Conservation (phyloP, 2,329 filamentous ascomycete genomes). For the Fusarium sublunatum region DNA sequence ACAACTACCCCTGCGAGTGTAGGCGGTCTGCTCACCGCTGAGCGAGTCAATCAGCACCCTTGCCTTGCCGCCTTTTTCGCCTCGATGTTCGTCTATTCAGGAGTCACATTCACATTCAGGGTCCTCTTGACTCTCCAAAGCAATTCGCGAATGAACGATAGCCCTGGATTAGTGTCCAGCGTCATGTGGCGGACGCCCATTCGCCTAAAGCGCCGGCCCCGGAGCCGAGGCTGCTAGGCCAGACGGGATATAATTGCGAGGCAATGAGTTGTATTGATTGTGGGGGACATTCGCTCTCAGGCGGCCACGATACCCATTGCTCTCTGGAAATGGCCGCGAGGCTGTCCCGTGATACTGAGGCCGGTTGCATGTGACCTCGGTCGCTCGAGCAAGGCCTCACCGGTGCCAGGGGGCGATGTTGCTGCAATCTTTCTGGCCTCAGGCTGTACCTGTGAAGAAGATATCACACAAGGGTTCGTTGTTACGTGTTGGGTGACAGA, state of each 20-base stretch:
- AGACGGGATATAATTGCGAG: constrained; percentile 14
- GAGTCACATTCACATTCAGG: constrained; percentile 4
- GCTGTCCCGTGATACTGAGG: constrained; percentile 32
- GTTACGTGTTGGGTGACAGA: constrained; percentile 24
- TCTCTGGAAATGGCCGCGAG: constrained; percentile 15
- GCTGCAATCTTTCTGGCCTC: constrained; percentile 26
- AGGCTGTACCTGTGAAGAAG: constrained; percentile 2
- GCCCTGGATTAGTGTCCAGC: constrained; percentile 35
- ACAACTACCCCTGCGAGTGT: constrained; percentile 19
- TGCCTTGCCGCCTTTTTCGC: constrained; percentile 17
- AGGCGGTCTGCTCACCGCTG: constrained; percentile 28
- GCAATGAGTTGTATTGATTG: constrained; percentile 14
- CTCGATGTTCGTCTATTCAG: constrained; percentile 6
- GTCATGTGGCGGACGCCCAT: constrained; percentile 45
- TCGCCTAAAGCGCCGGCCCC: constrained; percentile 26
- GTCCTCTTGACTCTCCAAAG: constrained; percentile 27
- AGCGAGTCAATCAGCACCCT: constrained; percentile 8
- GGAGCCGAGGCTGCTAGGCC: constrained; percentile 24
- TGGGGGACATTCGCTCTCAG: constrained; percentile 27
- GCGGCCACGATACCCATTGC: constrained; percentile 29
- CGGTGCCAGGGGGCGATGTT: constrained; percentile 22
- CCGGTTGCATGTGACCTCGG: constrained; percentile 6
- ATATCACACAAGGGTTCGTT: constrained; percentile 24
- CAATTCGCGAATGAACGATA: constrained; percentile 18
- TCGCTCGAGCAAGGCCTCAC: constrained; percentile 21